These are phyloP conservation scores for Candida insectorum DNA, from an alignment of 805 yeast genomes.

Conservation along the genomic window DNA sequence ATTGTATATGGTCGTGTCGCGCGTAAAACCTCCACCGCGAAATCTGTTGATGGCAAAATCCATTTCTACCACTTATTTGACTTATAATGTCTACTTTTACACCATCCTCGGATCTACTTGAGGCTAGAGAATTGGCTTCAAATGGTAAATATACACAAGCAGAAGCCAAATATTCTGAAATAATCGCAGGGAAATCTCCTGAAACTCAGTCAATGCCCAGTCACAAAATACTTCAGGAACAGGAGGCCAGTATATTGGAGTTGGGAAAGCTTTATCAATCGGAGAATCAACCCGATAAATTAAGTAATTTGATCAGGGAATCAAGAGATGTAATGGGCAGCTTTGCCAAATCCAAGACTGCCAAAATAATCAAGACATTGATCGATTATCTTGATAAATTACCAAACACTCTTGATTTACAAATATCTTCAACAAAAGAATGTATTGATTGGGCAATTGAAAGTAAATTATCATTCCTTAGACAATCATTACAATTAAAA, in stretches of 20 bases:
- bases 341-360: slow-evolving; percentile 91
- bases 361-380: slow-evolving; percentile 79
- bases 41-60: slow-evolving; percentile 9
- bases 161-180: slow-evolving; percentile 53
- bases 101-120: too few species aligned
- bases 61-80: too few species aligned
- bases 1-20: too few species aligned
- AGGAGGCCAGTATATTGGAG: slow-evolving; percentile 69
- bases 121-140: slow-evolving; percentile 59
- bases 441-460: slow-evolving; percentile 83
- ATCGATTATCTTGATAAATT: slow-evolving; percentile 73
- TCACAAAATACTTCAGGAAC: slow-evolving; percentile 32
- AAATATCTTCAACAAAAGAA: slow-evolving; percentile 70
- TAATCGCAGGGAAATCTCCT: slow-evolving; percentile 21
- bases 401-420: slow-evolving; percentile 61
- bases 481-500: slow-evolving; percentile 84
- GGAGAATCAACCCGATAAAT: slow-evolving; percentile 44
- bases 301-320: slow-evolving; percentile 59
- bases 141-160: slow-evolving; percentile 53
- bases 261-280: slow-evolving; percentile 69
- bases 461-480: slow-evolving; percentile 81
- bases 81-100: too few species aligned
- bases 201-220: slow-evolving; percentile 9
- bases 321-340: slow-evolving; percentile 70
- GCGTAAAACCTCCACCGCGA: too few species aligned